A percentile compares a stretch with the other conserved stretches of the same genome.
These are phyloP conservation scores for Polyporus arcularius DNA, from an alignment of 768 basidiomycete genomes.

Conservation along the genomic window DNA sequence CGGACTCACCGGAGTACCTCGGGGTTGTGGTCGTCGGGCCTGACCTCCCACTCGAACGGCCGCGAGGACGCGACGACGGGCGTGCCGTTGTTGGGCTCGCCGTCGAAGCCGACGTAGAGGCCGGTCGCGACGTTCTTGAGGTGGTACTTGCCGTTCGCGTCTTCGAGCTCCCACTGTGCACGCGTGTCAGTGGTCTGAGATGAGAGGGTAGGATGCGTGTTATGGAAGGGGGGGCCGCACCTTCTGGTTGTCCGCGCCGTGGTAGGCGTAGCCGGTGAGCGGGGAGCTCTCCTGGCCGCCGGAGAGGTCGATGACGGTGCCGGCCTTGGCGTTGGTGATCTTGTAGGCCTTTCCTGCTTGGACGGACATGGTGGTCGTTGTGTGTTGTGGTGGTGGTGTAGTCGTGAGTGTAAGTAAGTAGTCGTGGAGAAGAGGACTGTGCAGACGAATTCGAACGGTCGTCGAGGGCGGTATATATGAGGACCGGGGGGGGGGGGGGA, in stretches of 20 bases:
- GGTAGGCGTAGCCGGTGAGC: slow-evolving; percentile 49
- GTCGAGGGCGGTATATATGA: no score
- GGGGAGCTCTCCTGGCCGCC: slow-evolving; percentile 46
- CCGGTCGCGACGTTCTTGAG: slow-evolving; percentile 45
- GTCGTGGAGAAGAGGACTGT: no score
- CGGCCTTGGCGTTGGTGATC: slow-evolving; percentile 52
- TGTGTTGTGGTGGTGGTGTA: not conserved
- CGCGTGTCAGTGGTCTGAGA: no score
- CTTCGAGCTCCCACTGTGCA: slow-evolving; percentile 50
- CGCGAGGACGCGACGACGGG: slow-evolving; percentile 38
- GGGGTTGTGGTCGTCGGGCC: slow-evolving; percentile 42
- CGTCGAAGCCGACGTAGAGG: slow-evolving; percentile 43
- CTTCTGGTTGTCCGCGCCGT: slow-evolving; percentile 50
- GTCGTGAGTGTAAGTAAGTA: no score
- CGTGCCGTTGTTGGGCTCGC: slow-evolving; percentile 28
- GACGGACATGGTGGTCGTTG: slow-evolving; percentile 14
- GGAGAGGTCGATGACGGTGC: slow-evolving; percentile 58
- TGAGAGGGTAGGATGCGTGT: not conserved
- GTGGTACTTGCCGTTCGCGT: slow-evolving; percentile 35
- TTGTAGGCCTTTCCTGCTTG: slow-evolving; percentile 41
- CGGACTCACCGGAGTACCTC: slow-evolving; percentile 44
- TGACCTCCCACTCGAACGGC: slow-evolving; percentile 51
- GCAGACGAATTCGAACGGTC: no score
- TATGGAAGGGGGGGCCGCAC: slow-evolving; percentile 30
- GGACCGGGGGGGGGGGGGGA: no score